phyloP scores from a whole-genome alignment of 306 rosid species.

The Herpetospermum pedunculosum region DNA sequence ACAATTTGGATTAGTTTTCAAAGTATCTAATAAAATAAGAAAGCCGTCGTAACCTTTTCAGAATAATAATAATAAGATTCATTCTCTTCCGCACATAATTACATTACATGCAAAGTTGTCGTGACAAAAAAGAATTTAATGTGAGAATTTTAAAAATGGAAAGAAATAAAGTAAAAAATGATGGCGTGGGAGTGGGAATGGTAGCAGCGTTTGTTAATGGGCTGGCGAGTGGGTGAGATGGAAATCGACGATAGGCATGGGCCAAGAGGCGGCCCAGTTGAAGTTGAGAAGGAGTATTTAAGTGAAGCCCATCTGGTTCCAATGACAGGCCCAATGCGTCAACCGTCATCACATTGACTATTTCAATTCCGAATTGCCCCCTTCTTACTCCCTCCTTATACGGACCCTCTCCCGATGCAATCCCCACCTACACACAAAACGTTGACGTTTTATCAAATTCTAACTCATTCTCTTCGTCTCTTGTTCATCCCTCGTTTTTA shows the following conservation, averaged over 20 bases:
- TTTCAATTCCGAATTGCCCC: constrained; percentile 46
- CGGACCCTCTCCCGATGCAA: constrained; percentile 50
- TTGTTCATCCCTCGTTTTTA: background rate
- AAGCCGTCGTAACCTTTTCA: too few relatives aligned
- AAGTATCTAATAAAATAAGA: too few relatives aligned
- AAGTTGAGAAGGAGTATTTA: constrained; percentile 40
- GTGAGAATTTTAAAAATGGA: background rate
- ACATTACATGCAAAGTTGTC: background rate
- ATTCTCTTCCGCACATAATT: too few relatives aligned
- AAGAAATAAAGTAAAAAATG: background rate
- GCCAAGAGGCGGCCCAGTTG: constrained; percentile 47
- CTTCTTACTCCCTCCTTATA: constrained; percentile 38
- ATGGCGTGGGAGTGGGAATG: background rate
- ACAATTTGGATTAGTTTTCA: too few relatives aligned
- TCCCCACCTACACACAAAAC: constrained; percentile 33
- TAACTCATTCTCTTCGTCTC: background rate
- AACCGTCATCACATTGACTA: constrained; percentile 38
- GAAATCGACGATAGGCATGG: constrained; percentile 32
- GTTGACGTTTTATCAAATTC: background rate
- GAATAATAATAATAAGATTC: too few relatives aligned
- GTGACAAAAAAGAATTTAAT: background rate
- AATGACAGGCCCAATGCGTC: constrained; percentile 46
- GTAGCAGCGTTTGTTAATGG: background rate
- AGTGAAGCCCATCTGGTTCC: constrained; percentile 50
- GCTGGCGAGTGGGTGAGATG: background rate